These are phyloP conservation scores for Auricularia cornea DNA, from an alignment of 768 basidiomycete genomes.

Conservation along the genomic window DNA sequence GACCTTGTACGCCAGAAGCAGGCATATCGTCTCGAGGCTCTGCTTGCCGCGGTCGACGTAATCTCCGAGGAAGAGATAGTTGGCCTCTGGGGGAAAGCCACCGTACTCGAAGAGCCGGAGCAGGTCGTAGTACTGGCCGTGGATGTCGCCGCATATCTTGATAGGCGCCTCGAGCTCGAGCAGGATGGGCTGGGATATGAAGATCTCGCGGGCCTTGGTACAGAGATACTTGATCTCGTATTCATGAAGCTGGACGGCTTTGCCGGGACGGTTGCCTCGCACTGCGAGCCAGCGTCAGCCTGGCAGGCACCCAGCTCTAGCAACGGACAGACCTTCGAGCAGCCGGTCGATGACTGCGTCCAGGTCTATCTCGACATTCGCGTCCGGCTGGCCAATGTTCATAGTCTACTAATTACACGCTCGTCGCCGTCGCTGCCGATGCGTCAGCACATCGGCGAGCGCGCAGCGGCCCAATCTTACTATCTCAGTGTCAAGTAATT, in stretches of 20 bases:
- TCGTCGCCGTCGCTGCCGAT: too few relatives aligned
- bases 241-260: constrained; percentile 95
- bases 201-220: constrained; percentile 97
- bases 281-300: constrained; percentile 39
- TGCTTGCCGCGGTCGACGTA: constrained; percentile 99
- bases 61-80: constrained; percentile 99
- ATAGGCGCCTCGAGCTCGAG: constrained; percentile 98
- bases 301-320: background rate
- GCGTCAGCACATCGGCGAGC: background rate
- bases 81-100: constrained; percentile 98
- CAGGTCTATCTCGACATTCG: constrained; percentile 81
- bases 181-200: constrained; percentile 97
- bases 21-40: constrained; percentile 97
- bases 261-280: constrained; percentile 96
- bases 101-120: constrained; percentile 98
- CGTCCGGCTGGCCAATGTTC: constrained; percentile 6
- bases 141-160: constrained; percentile 99
- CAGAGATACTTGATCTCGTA: constrained; percentile 99
- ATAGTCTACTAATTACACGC: constrained; percentile 7
- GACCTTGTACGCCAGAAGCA: constrained; percentile 92
- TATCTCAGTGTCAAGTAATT: background rate
- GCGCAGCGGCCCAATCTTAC: background rate
- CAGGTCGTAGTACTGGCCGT: constrained; percentile 98
- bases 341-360: constrained; percentile 99
- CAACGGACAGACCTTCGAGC: constrained; percentile 64